These are phyloP conservation scores for Pestalotiopsis sp. DNA, from an alignment of 2,329 filamentous ascomycete genomes.

Conservation along the genomic window DNA sequence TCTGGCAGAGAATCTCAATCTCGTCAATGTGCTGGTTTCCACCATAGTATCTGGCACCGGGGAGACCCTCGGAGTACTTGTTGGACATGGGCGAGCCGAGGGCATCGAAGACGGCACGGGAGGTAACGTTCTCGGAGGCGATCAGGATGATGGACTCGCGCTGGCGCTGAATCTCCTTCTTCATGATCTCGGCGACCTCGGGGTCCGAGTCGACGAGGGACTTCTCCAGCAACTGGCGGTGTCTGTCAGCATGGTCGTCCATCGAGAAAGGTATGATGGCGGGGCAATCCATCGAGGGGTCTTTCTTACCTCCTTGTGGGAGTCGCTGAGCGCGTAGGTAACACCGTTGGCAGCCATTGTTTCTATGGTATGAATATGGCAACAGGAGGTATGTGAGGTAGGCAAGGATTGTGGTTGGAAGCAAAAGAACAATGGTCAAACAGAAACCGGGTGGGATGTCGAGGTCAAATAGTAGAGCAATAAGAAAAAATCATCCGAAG, in stretches of 20 bases:
- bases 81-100: constrained; percentile 95
- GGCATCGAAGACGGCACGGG: constrained; percentile 95
- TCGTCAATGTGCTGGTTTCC: constrained; percentile 99
- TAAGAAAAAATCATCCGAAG: constrained; percentile 6
- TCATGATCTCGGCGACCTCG: constrained; percentile 96
- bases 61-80: constrained; percentile 99
- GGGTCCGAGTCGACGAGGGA: constrained; percentile 88
- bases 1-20: constrained; percentile 94
- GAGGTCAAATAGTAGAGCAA: background rate
- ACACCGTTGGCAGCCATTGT: constrained; percentile 33
- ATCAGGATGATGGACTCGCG: constrained; percentile 98
- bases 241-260: constrained; percentile 38
- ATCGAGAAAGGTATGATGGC: constrained; percentile 13
- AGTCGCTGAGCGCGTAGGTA: constrained; percentile 38
- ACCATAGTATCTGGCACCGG: constrained; percentile 97
- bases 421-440: background rate
- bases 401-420: background rate
- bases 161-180: constrained; percentile 94
- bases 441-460: background rate
- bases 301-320: constrained; percentile 35
- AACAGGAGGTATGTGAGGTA: background rate
- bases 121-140: constrained; percentile 99
- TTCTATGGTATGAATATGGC: constrained; percentile 1
- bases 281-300: background rate
- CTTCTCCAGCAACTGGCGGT: constrained; percentile 86